phyloP scores from a whole-genome alignment of 129 eudicot genomes.

The Calendula officinalis region DNA sequence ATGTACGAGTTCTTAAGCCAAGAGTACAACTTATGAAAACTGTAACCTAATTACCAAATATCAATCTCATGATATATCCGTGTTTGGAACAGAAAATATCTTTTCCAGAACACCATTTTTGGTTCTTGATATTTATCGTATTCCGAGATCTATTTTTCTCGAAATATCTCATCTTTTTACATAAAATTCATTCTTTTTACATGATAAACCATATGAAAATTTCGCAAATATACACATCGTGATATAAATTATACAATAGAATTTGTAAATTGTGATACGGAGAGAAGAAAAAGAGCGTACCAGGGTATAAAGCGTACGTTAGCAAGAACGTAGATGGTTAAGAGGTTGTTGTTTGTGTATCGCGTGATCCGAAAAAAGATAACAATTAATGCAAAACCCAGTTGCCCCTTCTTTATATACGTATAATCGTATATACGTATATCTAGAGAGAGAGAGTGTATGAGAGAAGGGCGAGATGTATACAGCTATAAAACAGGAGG shows the following conservation, averaged over 20 bases:
- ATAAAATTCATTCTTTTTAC: constrained; percentile 10
- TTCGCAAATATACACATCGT: constrained; percentile 8
- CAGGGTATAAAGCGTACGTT: constrained; percentile 27
- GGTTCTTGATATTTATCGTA: constrained; percentile 14
- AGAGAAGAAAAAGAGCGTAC: constrained; percentile 8
- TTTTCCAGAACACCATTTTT: constrained; percentile 21
- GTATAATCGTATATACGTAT: background rate
- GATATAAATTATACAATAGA: background rate
- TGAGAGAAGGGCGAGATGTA: constrained; percentile 2
- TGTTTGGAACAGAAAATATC: constrained; percentile 23
- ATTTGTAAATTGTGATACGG: background rate
- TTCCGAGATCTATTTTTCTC: constrained; percentile 19
- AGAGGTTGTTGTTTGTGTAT: constrained; percentile 24
- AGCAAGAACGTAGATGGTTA: constrained; percentile 33
- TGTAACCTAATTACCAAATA: constrained; percentile 17
- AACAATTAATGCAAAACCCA: constrained; percentile 33
- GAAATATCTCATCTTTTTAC: constrained; percentile 21
- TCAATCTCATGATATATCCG: constrained; percentile 21
- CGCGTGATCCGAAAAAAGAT: constrained; percentile 38
- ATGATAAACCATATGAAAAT: constrained; percentile 12
- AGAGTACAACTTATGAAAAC: constrained; percentile 21
- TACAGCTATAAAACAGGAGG: constrained; percentile 28
- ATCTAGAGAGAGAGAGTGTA: constrained; percentile 20
- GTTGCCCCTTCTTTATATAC: constrained; percentile 21
- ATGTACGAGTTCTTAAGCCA: constrained; percentile 22